Percentiles rank a stretch among this genome's conserved stretches.
phyloP scores from a whole-genome alignment of 2,329 filamentous ascomycete species.

The Ophiostoma novo-ulmi region DNA sequence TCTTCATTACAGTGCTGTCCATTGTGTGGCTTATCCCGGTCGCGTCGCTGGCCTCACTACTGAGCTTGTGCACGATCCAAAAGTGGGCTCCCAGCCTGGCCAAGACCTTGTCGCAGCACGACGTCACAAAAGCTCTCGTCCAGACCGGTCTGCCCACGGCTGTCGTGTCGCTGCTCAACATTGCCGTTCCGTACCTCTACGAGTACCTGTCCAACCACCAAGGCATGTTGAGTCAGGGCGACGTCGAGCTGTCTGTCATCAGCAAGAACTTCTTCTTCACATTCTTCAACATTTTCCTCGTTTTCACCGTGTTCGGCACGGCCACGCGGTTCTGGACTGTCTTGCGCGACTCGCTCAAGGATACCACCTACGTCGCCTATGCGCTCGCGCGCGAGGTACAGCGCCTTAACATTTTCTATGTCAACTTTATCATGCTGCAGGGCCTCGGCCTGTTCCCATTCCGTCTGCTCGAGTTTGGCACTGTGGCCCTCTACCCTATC shows the following conservation, averaged over 20 bases:
- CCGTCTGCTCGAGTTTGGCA: slow-evolving; percentile 82
- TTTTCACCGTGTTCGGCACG: slow-evolving; percentile 85
- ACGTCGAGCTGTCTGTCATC: slow-evolving; percentile 89
- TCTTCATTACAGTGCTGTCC: slow-evolving; percentile 75
- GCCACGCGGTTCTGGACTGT: slow-evolving; percentile 67
- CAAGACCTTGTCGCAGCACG: slow-evolving; percentile 60
- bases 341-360: slow-evolving; percentile 68
- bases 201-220: slow-evolving; percentile 87
- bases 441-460: slow-evolving; percentile 91
- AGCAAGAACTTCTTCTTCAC: slow-evolving; percentile 99
- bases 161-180: slow-evolving; percentile 78
- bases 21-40: slow-evolving; percentile 85
- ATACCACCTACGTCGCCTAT: slow-evolving; percentile 72
- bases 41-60: slow-evolving; percentile 67
- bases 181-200: slow-evolving; percentile 89
- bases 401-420: slow-evolving; percentile 75
- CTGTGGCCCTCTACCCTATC: slow-evolving; percentile 77
- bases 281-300: slow-evolving; percentile 97
- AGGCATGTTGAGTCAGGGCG: slow-evolving; percentile 90
- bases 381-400: slow-evolving; percentile 72
- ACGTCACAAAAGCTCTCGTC: slow-evolving; percentile 68
- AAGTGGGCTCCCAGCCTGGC: slow-evolving; percentile 67
- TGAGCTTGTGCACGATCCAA: slow-evolving; percentile 76
- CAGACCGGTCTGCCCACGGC: slow-evolving; percentile 84
- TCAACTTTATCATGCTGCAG: slow-evolving; percentile 89